Evolutionary conservation across 1,284 basidiomycete genomes (phyloP).

Genomic region (Malassezia pachydermatis): DNA sequence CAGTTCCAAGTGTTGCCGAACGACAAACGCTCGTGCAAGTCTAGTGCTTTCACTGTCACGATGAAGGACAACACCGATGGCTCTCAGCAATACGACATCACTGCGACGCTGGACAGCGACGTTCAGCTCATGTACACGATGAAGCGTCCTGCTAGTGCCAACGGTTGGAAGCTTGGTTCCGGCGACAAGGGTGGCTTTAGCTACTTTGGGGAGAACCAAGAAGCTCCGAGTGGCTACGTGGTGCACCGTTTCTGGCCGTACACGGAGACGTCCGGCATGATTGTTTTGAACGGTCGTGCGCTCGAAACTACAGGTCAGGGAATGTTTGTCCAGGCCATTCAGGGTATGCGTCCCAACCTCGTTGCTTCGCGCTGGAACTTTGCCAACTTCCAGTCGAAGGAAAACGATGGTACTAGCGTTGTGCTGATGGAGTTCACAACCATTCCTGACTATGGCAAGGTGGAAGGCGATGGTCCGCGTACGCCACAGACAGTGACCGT

Average conservation of each 20-base stretch:
- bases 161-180: constrained; percentile 84
- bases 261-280: constrained; percentile 58
- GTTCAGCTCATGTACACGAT: constrained; percentile 71
- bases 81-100: constrained; percentile 64
- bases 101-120: constrained; percentile 67
- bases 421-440: constrained; percentile 96
- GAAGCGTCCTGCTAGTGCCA: constrained; percentile 59
- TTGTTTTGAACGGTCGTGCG: constrained; percentile 63
- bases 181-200: constrained; percentile 79
- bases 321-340: constrained; percentile 91
- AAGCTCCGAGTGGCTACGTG: constrained; percentile 35
- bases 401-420: constrained; percentile 58
- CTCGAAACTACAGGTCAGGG: constrained; percentile 64
- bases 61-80: constrained; percentile 58
- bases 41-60: constrained; percentile 68
- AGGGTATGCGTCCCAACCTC: constrained; percentile 93
- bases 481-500: constrained; percentile 58
- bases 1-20: constrained; percentile 60
- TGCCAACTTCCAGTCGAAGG: constrained; percentile 61
- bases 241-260: constrained; percentile 44
- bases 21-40: constrained; percentile 76
- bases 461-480: constrained; percentile 4
- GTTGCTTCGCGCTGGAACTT: constrained; percentile 95
- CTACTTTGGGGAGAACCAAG: constrained; percentile 61
- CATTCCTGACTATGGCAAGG: constrained; percentile 36